phyloP scores from a whole-genome alignment of 257 asterid species.

The Solanum piurae region DNA sequence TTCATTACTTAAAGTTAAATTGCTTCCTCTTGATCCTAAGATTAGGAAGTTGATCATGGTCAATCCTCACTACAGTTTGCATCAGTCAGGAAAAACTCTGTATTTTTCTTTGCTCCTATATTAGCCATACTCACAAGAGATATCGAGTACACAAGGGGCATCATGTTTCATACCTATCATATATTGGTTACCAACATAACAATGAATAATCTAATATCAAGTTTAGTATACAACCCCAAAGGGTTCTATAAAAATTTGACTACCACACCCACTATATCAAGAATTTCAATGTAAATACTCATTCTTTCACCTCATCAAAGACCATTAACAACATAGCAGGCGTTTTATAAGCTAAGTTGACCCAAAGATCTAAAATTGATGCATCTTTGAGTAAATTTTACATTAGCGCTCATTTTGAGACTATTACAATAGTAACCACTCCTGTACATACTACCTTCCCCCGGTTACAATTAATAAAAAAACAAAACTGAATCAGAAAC shows the following conservation, averaged over 20 bases:
- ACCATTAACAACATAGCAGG: not conserved
- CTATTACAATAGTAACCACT: constrained; percentile 9
- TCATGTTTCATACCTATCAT: not conserved
- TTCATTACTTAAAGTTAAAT: no score
- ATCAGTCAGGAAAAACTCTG: no score
- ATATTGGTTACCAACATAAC: not conserved
- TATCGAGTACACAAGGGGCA: not conserved
- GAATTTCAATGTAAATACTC: not conserved
- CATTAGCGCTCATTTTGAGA: constrained; percentile 1
- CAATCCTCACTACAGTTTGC: no score
- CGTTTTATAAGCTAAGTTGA: not conserved
- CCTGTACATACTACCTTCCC: constrained; percentile 41
- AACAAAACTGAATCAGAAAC: constrained; percentile 26
- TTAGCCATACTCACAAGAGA: no score
- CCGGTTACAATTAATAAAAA: constrained; percentile 30
- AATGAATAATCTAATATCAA: not conserved
- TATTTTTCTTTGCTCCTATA: no score
- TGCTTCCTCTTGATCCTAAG: no score
- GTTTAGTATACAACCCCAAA: not conserved
- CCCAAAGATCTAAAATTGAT: not conserved
- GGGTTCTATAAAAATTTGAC: not conserved
- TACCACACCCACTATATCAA: not conserved
- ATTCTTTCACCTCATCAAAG: not conserved
- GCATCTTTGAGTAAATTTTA: not conserved
- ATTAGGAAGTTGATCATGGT: no score